phyloP scores from a whole-genome alignment of 495 filamentous ascomycete species.

The Penicillium daleae region DNA sequence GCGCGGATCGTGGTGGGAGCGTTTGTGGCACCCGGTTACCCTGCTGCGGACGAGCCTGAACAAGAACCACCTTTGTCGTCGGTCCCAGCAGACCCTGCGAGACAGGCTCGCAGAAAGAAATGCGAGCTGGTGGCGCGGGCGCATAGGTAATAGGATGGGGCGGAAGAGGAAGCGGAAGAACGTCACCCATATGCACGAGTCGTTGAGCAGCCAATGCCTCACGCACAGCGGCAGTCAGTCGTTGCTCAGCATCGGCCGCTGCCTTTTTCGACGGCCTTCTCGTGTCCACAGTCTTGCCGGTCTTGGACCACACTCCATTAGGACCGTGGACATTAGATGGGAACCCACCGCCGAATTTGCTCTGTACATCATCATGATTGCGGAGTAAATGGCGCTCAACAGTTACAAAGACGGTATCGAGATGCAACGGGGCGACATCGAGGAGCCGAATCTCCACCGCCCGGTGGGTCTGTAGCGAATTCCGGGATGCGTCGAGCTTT shows the following conservation, averaged over 20 bases:
- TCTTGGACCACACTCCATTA: slow-evolving; percentile 46
- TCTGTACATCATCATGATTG: slow-evolving; percentile 64
- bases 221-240: slow-evolving; percentile 75
- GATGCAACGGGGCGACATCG: slow-evolving; percentile 75
- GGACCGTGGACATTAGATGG: slow-evolving; percentile 33
- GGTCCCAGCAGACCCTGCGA: slow-evolving; percentile 80
- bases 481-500: slow-evolving; percentile 57
- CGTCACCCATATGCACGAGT: slow-evolving; percentile 81
- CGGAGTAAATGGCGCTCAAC: slow-evolving; percentile 75
- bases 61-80: slow-evolving; percentile 69
- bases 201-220: slow-evolving; percentile 69
- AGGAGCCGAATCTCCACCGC: slow-evolving; percentile 79
- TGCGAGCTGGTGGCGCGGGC: slow-evolving; percentile 71
- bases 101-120: slow-evolving; percentile 71
- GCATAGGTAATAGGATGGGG: slow-evolving; percentile 90
- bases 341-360: slow-evolving; percentile 66
- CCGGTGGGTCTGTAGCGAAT: slow-evolving; percentile 58
- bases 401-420: slow-evolving; percentile 84
- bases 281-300: slow-evolving; percentile 40
- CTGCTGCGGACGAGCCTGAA: slow-evolving; percentile 59
- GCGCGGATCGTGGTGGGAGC: slow-evolving; percentile 33
- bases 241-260: slow-evolving; percentile 59
- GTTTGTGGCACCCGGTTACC: slow-evolving; percentile 38
- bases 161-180: slow-evolving; percentile 79
- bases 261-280: slow-evolving; percentile 43